Percentiles rank a stretch among this genome's conserved stretches.
Evolutionary conservation across 2,329 filamentous ascomycete species (phyloP).

Genomic region (Purpureocillium takamizusanense): DNA sequence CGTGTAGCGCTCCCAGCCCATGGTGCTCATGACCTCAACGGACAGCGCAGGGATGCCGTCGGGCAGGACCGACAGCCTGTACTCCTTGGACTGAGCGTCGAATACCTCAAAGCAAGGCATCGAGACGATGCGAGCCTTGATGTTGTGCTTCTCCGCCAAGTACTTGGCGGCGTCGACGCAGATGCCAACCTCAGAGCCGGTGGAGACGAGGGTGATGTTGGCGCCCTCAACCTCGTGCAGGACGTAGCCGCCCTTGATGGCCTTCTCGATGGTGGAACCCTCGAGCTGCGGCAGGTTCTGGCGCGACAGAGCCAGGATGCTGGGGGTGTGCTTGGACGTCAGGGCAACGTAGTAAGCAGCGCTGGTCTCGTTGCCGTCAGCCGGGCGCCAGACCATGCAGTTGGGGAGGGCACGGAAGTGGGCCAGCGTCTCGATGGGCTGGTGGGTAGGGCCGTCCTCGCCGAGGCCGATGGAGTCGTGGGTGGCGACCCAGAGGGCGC

Average conservation of each 20-base stretch:
- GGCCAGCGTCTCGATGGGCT: slow-evolving; percentile 95
- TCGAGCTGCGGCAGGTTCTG: slow-evolving; percentile 98
- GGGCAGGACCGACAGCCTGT: slow-evolving; percentile 85
- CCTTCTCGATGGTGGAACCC: slow-evolving; percentile 81
- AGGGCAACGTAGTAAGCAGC: slow-evolving; percentile 95
- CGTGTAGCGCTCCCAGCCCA: slow-evolving; percentile 98
- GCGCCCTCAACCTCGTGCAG: slow-evolving; percentile 77
- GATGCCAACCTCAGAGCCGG: slow-evolving; percentile 92
- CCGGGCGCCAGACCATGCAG: slow-evolving; percentile 98
- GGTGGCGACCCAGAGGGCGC: slow-evolving; percentile 90
- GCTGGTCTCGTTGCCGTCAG: slow-evolving; percentile 96
- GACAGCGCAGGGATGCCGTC: slow-evolving; percentile 89
- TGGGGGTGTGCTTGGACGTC: slow-evolving; percentile 81
- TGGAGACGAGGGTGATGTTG: slow-evolving; percentile 82
- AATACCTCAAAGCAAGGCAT: slow-evolving; percentile 97
- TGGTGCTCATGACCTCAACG: slow-evolving; percentile 92
- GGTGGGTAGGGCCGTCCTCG: slow-evolving; percentile 96
- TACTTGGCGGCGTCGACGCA: slow-evolving; percentile 87
- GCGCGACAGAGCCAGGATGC: slow-evolving; percentile 87
- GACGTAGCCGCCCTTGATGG: slow-evolving; percentile 92
- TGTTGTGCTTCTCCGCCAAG: slow-evolving; percentile 77
- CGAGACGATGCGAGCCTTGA: slow-evolving; percentile 87
- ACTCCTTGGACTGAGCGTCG: slow-evolving; percentile 87
- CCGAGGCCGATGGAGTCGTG: slow-evolving; percentile 99
- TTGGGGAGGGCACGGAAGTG: slow-evolving; percentile 99